These are phyloP conservation scores for Pharus latifolius DNA, from an alignment of 176 grass and related monocot species.

Conservation along the genomic window DNA sequence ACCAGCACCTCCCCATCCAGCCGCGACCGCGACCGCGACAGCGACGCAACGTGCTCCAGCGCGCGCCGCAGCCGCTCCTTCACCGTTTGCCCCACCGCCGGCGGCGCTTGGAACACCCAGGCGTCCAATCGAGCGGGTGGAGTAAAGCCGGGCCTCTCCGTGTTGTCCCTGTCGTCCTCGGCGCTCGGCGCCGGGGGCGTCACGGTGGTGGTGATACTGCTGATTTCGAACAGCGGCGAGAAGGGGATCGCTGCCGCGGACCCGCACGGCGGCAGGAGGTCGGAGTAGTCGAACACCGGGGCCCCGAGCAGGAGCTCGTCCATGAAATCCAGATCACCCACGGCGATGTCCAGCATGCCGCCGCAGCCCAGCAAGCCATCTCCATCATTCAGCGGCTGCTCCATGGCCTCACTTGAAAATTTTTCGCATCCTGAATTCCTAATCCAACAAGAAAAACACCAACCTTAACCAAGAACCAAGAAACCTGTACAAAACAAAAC, in stretches of 20 bases:
- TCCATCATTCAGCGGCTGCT: slow-evolving; percentile 5
- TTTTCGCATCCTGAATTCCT: not conserved
- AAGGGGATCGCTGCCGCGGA: slow-evolving; percentile 6
- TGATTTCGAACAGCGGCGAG: slow-evolving; percentile 34
- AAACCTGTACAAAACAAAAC: not conserved
- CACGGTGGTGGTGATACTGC: slow-evolving; percentile 22
- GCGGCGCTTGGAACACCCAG: slow-evolving; percentile 18
- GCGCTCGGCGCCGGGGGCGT: not conserved
- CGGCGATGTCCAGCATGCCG: slow-evolving; percentile 23
- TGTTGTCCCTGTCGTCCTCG: not conserved
- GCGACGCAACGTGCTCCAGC: slow-evolving; percentile 55
- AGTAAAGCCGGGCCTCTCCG: not conserved
- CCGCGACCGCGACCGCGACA: slow-evolving; percentile 26
- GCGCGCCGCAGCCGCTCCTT: slow-evolving; percentile 56
- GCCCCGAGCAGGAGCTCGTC: slow-evolving; percentile 47
- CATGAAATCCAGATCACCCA: slow-evolving; percentile 54
- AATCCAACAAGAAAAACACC: not conserved
- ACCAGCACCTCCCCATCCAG: slow-evolving; percentile 45
- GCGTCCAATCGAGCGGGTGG: not conserved
- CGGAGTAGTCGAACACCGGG: slow-evolving; percentile 32
- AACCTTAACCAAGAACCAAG: slow-evolving; percentile 2
- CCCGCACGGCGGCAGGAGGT: slow-evolving; percentile 3
- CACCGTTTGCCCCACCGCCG: not conserved
- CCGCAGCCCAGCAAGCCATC: too few species aligned
- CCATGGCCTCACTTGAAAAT: slow-evolving; percentile 17